Conservation (phyloP, 225 moss, liverwort and hornwort species). For the Bryum argenteum region DNA sequence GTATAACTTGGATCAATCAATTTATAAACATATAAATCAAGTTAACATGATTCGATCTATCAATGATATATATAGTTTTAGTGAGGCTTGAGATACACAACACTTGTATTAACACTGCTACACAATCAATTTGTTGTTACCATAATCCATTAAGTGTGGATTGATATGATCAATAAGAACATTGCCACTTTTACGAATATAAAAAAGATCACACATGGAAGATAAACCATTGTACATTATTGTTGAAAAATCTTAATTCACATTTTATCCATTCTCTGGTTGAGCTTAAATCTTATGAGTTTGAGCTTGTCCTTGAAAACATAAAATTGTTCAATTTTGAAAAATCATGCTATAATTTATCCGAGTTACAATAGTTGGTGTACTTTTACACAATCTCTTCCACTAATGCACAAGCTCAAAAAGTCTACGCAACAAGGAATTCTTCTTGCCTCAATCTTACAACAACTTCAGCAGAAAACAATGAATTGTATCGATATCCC, state of each 20-base stretch:
- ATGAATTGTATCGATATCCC: neutral
- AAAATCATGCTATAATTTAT: neutral
- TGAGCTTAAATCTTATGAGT: neutral
- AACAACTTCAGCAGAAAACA: no score
- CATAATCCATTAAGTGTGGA: neutral
- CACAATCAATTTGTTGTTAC: neutral
- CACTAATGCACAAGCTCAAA: no score
- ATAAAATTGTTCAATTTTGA: neutral
- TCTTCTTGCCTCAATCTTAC: no score
- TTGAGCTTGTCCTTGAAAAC: neutral
- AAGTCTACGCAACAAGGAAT: no score
- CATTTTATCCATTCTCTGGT: neutral
- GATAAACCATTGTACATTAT: neutral
- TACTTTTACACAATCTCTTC: no score
- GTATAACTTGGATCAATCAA: no score
- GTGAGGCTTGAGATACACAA: neutral
- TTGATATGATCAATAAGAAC: constrained; percentile 1
- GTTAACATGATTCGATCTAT: no score
- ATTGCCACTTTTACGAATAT: neutral
- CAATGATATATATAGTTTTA: no score
- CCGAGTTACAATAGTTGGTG: neutral
- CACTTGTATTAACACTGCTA: neutral
- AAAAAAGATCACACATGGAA: neutral
- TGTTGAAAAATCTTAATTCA: neutral
- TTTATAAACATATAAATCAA: no score